Evolutionary conservation across 2,329 filamentous ascomycete genomes (phyloP).

Genomic region (Clonostachys rhizophaga): DNA sequence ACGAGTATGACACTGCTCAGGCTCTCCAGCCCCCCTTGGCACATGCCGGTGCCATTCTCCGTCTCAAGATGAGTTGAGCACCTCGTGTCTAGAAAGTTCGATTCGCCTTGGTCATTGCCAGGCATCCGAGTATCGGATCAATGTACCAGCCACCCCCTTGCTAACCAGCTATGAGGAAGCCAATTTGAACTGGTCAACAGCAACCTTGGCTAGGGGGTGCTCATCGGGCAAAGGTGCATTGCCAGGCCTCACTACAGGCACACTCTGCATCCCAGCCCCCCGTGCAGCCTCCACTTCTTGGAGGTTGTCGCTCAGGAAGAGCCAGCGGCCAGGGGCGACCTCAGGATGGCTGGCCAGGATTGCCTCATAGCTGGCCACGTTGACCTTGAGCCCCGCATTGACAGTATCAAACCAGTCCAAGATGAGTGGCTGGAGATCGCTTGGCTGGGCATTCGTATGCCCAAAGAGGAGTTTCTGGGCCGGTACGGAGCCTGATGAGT

Average conservation of each 20-base stretch:
- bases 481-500: slow-evolving; percentile 75
- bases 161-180: background rate
- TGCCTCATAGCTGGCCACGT: slow-evolving; percentile 60
- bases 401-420: slow-evolving; percentile 74
- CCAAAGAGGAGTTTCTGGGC: slow-evolving; percentile 78
- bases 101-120: no score
- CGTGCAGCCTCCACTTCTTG: slow-evolving; percentile 62
- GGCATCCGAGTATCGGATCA: no score
- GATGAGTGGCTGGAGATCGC: slow-evolving; percentile 56
- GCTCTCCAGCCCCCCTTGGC: no score
- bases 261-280: slow-evolving; percentile 57
- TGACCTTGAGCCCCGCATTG: slow-evolving; percentile 72
- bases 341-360: slow-evolving; percentile 46
- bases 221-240: slow-evolving; percentile 58
- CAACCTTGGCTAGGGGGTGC: slow-evolving; percentile 25
- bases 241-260: slow-evolving; percentile 62
- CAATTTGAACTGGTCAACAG: slow-evolving; percentile 5
- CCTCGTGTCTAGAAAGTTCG: no score
- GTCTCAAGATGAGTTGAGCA: no score
- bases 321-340: slow-evolving; percentile 45
- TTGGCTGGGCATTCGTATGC: slow-evolving; percentile 53
- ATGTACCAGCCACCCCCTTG: no score
- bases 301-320: slow-evolving; percentile 81
- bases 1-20: no score
- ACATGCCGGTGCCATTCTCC: no score